phyloP scores from a whole-genome alignment of 73 alveolate species.

The Durusdinium trenchii region DNA sequence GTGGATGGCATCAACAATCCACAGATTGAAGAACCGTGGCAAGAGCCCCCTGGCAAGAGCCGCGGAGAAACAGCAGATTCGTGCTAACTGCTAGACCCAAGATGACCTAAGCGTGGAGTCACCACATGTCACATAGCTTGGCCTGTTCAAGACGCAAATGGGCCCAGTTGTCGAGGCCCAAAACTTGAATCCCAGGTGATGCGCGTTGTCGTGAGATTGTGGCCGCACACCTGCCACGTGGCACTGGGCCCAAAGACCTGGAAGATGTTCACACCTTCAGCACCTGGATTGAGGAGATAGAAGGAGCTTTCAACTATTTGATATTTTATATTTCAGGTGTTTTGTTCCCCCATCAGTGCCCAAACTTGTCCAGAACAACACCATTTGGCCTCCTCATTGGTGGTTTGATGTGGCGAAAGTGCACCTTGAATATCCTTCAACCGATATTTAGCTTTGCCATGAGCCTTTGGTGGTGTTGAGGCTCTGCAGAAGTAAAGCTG shows the following conservation, averaged over 20 bases:
- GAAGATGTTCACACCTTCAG: conserved; percentile 93
- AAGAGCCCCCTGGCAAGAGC: conserved; percentile 2
- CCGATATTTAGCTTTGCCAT: background rate
- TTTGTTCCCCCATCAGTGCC: too few relatives aligned
- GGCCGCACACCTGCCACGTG: conserved; percentile 86
- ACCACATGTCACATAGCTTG: too few relatives aligned
- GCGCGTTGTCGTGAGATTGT: conserved; percentile 93
- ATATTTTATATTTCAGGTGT: too few relatives aligned
- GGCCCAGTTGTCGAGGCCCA: too few relatives aligned
- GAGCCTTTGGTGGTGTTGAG: background rate
- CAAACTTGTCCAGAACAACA: too few relatives aligned
- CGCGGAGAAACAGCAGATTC: too few relatives aligned
- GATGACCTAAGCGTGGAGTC: too few relatives aligned
- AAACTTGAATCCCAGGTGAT: conserved; percentile 40
- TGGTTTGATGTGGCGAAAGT: background rate
- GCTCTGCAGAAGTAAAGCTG: conserved; percentile 74
- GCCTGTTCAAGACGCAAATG: too few relatives aligned
- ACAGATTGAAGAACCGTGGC: conserved; percentile 70
- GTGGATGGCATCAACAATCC: conserved; percentile 87
- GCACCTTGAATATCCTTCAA: background rate
- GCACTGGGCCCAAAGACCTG: conserved; percentile 88
- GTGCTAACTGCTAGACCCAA: too few relatives aligned
- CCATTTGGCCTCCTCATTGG: background rate
- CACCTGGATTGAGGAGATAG: too few relatives aligned
- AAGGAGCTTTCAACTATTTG: too few relatives aligned